A percentile compares a stretch with the other conserved stretches of the same genome.
These are phyloP conservation scores for Prunus dulcis DNA, from an alignment of 306 rosid species.

Conservation along the genomic window DNA sequence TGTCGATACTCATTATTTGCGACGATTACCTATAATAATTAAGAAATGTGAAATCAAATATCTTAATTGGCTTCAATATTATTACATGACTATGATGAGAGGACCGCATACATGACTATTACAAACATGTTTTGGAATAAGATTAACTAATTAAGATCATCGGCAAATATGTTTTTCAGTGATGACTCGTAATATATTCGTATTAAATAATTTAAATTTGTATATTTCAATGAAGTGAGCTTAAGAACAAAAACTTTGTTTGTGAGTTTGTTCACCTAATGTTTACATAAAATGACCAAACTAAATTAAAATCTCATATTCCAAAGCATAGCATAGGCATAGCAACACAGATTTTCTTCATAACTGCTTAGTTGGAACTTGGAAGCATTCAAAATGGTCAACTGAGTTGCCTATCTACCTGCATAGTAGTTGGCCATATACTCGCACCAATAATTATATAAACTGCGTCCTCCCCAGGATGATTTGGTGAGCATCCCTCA, in stretches of 20 bases:
- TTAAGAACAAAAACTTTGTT: slow-evolving; percentile 4
- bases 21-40: too few species aligned
- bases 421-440: slow-evolving; percentile 41
- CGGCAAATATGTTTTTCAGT: too few species aligned
- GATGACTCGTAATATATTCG: too few species aligned
- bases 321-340: not conserved
- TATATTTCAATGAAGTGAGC: slow-evolving; percentile 22
- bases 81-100: too few species aligned
- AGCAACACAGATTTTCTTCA: not conserved
- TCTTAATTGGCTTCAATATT: too few species aligned
- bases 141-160: too few species aligned
- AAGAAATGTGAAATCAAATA: too few species aligned
- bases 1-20: too few species aligned
- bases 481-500: too few species aligned
- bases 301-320: not conserved
- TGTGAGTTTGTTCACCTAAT: slow-evolving; percentile 46
- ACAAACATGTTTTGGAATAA: too few species aligned
- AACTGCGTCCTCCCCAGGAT: too few species aligned
- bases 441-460: not conserved
- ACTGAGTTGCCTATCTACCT: slow-evolving; percentile 26
- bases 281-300: not conserved
- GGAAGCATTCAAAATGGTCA: slow-evolving; percentile 31
- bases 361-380: not conserved
- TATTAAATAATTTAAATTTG: not conserved
- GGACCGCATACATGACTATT: too few species aligned